Conservation (phyloP, 306 rosid genomes). For the Trifolium fragiferum region DNA sequence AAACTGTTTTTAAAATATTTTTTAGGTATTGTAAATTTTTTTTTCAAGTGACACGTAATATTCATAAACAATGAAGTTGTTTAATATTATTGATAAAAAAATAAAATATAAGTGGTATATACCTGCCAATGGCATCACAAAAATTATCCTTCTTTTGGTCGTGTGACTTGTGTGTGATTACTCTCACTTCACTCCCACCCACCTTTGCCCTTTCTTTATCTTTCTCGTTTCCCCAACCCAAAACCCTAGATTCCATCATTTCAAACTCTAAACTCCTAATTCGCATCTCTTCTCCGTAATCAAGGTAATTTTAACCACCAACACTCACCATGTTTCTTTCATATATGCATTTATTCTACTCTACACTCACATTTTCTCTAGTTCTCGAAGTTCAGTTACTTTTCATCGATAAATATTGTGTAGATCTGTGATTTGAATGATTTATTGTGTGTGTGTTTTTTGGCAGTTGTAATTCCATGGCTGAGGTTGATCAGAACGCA, state of each 20-base stretch:
- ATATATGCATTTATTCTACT: not conserved
- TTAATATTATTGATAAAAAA: too few relatives aligned
- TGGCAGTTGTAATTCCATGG: constrained; percentile 57
- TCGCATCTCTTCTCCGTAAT: constrained; percentile 11
- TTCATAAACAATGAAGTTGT: too few relatives aligned
- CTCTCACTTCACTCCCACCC: not conserved
- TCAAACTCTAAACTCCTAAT: not conserved
- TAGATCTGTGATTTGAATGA: not conserved
- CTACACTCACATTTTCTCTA: not conserved
- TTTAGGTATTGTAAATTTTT: too few relatives aligned
- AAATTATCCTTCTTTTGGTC: not conserved
- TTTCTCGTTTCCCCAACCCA: not conserved
- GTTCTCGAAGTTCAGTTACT: not conserved
- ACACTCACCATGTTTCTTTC: not conserved
- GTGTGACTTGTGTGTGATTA: not conserved
- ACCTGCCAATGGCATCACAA: not conserved
- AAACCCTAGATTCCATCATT: constrained; percentile 39
- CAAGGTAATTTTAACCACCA: constrained; percentile 44
- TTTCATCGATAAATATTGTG: not conserved
- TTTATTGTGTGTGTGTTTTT: not conserved
- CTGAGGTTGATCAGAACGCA: constrained; percentile 58
- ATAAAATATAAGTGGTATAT: too few relatives aligned
- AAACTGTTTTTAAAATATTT: too few relatives aligned
- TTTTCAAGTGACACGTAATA: too few relatives aligned
- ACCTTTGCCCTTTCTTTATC: not conserved